Percentiles rank a stretch among this genome's conserved stretches.
These are phyloP conservation scores for Podaxis sp. DNA, from an alignment of 768 basidiomycete species.

Conservation along the genomic window DNA sequence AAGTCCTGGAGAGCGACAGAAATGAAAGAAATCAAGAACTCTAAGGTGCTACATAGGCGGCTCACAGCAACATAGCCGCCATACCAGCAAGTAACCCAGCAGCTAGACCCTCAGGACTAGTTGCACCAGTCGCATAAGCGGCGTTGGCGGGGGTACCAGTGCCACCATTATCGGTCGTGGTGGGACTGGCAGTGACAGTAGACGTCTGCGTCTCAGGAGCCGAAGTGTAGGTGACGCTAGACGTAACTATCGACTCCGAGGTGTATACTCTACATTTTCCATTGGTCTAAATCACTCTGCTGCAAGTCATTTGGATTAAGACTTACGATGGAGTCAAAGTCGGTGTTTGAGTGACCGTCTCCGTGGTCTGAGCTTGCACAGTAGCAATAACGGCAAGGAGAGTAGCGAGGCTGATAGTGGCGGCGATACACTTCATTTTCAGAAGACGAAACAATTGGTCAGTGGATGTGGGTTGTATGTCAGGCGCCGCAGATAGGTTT, in stretches of 20 bases:
- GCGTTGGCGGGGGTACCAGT: not conserved
- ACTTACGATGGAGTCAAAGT: not conserved
- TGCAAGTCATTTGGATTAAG: too few relatives aligned
- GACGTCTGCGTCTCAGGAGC: too few relatives aligned
- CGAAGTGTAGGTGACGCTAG: not conserved
- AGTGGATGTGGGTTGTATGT: not conserved
- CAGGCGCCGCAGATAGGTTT: not conserved
- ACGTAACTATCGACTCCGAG: not conserved
- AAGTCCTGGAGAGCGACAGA: not conserved
- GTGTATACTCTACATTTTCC: not conserved
- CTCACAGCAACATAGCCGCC: conserved; percentile 5
- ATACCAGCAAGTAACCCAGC: conserved; percentile 3
- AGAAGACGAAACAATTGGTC: not conserved
- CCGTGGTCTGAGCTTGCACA: not conserved
- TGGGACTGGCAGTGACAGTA: not conserved
- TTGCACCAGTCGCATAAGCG: not conserved
- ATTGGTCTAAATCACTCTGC: not conserved
- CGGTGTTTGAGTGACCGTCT: not conserved
- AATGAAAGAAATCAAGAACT: not conserved
- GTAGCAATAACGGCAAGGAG: not conserved
- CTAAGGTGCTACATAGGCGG: not conserved
- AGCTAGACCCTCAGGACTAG: not conserved
- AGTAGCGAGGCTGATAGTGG: not conserved
- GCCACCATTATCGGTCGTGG: not conserved
- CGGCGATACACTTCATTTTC: not conserved